Evolutionary conservation across 2,329 filamentous ascomycete species (phyloP), one percentile per base, ranked within the genome.

Genomic region (Leptographium procerum): DNA sequence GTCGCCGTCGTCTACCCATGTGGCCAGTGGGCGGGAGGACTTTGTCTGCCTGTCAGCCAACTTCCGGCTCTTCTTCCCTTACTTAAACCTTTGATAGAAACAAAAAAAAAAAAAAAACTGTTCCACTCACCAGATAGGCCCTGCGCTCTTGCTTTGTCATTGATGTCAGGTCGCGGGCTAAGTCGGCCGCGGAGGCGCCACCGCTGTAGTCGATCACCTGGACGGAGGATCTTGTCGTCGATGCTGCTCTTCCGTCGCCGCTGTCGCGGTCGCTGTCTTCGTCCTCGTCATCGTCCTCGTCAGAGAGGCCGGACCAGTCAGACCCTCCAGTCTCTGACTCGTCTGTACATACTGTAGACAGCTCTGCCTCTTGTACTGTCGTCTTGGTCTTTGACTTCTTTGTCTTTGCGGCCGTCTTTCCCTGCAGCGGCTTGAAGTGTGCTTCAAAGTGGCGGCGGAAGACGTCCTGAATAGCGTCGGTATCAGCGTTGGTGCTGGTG

Each of bases 391-490:
- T 56, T 13, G 31, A 36, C 22, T 24, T 14, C 19, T 43, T 55
- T 6, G 19, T 62, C 60, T 28, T 47, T 10, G n/a, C n/a, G 43
- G n/a, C 13, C 40, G 40, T n/a, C 40, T 43, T 16, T 4, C 45
- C 63, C 58, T 77, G 77, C 45, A 96, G 71, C 10, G 92, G 90
- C 68, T 84, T 82, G 74, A 96, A 97, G 68, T 88, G 85, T 31
- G 89, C 83, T 72, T 96, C 94, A 68, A 97, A 97, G 69, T 92
- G 87, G 65, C 83, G 83, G 59, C 85, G 84, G 67, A 99, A 89
- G 59, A 91, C 80, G 58, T 86, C 89, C 65, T 89, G 84, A 14
- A 87, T 78, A 60, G 85, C 79, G 63, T 81, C 75, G 47, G 73
- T 69, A 69, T 59, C 57, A 29, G 29, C 33, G 28, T 2, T 33